Conservation (phyloP, 495 filamentous ascomycete genomes). For the Haplographium delicatum region DNA sequence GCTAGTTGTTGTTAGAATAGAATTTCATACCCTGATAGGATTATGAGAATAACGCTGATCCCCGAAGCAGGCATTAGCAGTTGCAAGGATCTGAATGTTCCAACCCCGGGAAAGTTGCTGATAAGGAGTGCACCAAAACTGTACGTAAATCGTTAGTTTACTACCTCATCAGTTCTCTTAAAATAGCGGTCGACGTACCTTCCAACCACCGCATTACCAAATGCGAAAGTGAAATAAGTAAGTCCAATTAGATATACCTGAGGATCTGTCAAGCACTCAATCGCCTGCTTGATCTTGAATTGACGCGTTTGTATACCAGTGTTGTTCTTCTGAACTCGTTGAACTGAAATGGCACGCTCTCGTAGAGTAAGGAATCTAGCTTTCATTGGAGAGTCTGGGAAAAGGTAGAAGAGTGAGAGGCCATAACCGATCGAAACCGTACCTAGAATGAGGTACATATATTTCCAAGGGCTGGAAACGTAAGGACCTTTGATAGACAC, state of each 20-base stretch:
- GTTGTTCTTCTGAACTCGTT: slow-evolving; percentile 54
- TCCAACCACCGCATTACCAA: background rate
- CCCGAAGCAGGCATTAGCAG: background rate
- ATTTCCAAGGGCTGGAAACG: background rate
- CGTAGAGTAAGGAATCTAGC: slow-evolving; percentile 50
- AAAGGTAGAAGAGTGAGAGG: background rate
- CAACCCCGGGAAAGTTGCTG: background rate
- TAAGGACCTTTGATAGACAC: background rate
- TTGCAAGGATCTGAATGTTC: background rate
- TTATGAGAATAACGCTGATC: background rate
- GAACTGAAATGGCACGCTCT: slow-evolving; percentile 52
- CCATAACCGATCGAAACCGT: background rate
- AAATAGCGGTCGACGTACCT: background rate
- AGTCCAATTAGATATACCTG: slow-evolving; percentile 42
- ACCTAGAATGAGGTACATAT: slow-evolving; percentile 2
- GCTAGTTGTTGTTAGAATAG: too few relatives aligned
- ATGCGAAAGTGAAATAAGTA: background rate
- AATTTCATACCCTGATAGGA: background rate
- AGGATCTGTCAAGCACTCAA: slow-evolving; percentile 52
- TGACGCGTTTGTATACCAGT: slow-evolving; percentile 59
- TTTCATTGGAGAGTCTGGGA: slow-evolving; percentile 6
- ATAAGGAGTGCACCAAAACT: slow-evolving; percentile 2
- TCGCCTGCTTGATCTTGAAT: slow-evolving; percentile 38
- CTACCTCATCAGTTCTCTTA: background rate
- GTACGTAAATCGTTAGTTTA: background rate